phyloP scores from a whole-genome alignment of 108 stramenopile genomes.

The Skeletonema marinoi region DNA sequence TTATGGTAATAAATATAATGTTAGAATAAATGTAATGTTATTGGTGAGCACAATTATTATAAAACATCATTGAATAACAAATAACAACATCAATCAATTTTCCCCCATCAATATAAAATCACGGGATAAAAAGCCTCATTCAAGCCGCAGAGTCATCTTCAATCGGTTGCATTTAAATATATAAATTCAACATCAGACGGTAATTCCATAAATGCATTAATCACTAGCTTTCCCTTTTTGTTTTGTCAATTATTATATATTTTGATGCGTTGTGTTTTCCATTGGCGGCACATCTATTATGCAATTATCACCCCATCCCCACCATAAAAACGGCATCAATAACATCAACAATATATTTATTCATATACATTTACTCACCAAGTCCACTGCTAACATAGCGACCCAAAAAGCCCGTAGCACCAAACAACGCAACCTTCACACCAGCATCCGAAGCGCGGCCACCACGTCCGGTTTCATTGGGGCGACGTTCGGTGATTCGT shows the following conservation, averaged over 20 bases:
- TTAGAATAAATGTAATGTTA: too few relatives aligned
- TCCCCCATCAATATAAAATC: too few relatives aligned
- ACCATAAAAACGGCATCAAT: too few relatives aligned
- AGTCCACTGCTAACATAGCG: conserved; percentile 84
- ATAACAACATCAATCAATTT: too few relatives aligned
- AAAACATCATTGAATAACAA: too few relatives aligned
- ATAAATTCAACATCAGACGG: conserved; percentile 27
- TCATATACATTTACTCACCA: too few relatives aligned
- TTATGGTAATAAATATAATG: too few relatives aligned
- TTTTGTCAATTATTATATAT: background rate
- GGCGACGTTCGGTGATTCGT: conserved; percentile 60
- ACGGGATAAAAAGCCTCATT: conserved; percentile 8
- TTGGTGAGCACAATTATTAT: background rate
- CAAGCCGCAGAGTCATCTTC: conserved; percentile 51
- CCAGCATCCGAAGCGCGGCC: conserved; percentile 75
- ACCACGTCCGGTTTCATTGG: conserved; percentile 72
- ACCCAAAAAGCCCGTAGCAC: conserved; percentile 94
- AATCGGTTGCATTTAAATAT: background rate
- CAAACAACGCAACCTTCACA: conserved; percentile 87
- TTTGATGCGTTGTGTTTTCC: too few relatives aligned
- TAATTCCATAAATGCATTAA: conserved; percentile 50
- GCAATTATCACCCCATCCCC: too few relatives aligned
- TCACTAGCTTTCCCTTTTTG: conserved; percentile 4
- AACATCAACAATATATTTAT: too few relatives aligned
- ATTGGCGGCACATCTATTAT: too few relatives aligned